Evolutionary conservation across 306 rosid genomes (phyloP), one percentile per base, ranked within the genome.

Genomic region (Medicago lupulina): DNA sequence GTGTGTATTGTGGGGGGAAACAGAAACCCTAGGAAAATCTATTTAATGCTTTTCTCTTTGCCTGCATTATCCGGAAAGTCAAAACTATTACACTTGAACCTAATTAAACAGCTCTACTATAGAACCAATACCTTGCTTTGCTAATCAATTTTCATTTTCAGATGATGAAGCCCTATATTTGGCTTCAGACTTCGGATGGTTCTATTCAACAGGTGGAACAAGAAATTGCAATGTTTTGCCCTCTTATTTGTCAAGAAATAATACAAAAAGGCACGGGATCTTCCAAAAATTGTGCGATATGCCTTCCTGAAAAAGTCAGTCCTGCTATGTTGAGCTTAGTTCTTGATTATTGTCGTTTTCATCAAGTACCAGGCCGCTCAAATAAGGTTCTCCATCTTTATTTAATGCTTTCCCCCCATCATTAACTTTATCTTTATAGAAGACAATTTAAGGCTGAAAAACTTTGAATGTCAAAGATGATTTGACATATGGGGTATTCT

Each of bases 151-250:
- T 57, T 53, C 23, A 71, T 75, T 71, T 70, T 71, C 70, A 84
- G 90, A 87, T 87, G 96, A 90, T 92, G 90, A 90, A 87, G 88
- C 90, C 98, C 70, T 94, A 83, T 82, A 77, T 94, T 79, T 94
- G 98, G 97, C 89, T 94, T 84, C 92, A 92, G 81, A 92, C 95
- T 58, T 84, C 96, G 15, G 97, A 94, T 68, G 98, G 96, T 82
- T 92, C 97, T 18, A 90, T 90, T 74, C 95, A 94, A 80, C 89
- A 94, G 88, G 97, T 94, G 73, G 97, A 94, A 83, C 92, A 94
- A 82, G 97, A 90, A 85, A 88, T 90, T 71, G 98, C 98, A 46
- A 88, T 88, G 95, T 87, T 86, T 86, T 94, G 93, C 76, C 98
- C 98, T 28, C 60, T 88, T 84, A 94, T 94, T 74, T 88, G 96